Conservation (phyloP, 2,329 filamentous ascomycete species). For the Colletotrichum destructivum region DNA sequence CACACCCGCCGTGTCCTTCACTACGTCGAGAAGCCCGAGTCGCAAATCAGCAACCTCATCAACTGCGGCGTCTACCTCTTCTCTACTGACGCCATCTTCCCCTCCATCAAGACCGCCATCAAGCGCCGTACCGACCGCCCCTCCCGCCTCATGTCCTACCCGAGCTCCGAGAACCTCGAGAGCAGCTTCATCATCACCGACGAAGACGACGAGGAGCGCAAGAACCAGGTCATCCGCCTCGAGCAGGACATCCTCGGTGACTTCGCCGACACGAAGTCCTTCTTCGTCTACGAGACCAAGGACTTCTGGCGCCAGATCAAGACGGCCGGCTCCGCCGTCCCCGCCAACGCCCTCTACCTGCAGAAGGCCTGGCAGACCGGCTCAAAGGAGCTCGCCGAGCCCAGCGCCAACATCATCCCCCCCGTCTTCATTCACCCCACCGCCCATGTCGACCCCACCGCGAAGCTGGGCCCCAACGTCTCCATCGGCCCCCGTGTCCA, state of each 20-base stretch:
- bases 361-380: conserved; percentile 91
- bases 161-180: conserved; percentile 94
- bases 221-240: conserved; percentile 90
- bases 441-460: conserved; percentile 91
- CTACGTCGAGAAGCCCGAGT: conserved; percentile 99
- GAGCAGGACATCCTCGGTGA: conserved; percentile 98
- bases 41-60: conserved; percentile 97
- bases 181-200: conserved; percentile 65
- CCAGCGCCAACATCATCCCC: conserved; percentile 89
- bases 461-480: conserved; percentile 97
- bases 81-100: conserved; percentile 95
- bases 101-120: conserved; percentile 92
- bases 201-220: conserved; percentile 74
- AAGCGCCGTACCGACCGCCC: conserved; percentile 95
- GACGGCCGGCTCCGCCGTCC: conserved; percentile 96
- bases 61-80: conserved; percentile 99
- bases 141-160: conserved; percentile 88
- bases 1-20: conserved; percentile 97
- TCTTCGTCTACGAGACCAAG: conserved; percentile 98
- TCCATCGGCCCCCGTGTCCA: conserved; percentile 92
- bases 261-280: conserved; percentile 96
- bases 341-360: conserved; percentile 96
- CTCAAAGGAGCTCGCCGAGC: conserved; percentile 84
- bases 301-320: conserved; percentile 99
- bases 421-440: conserved; percentile 97